Evolutionary conservation across 371 early-diverging fungal species (phyloP).

Genomic region (Mortierella sp.): DNA sequence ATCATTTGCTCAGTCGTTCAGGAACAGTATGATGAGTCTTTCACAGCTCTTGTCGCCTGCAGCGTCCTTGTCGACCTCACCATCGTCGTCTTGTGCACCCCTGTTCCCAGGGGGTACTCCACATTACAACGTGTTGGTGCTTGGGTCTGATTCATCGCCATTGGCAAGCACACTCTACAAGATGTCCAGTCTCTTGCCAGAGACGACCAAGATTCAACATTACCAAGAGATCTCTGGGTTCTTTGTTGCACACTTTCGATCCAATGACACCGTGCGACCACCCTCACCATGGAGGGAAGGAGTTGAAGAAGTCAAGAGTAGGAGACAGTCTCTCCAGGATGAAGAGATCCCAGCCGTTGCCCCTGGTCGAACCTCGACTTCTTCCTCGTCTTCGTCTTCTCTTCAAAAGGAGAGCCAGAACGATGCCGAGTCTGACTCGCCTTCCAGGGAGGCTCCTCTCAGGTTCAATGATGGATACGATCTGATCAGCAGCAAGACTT

Average conservation of each 20-base stretch:
- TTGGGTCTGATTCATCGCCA: constrained; percentile 51
- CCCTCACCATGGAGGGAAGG: not conserved
- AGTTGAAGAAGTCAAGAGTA: constrained; percentile 20
- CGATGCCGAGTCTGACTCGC: not conserved
- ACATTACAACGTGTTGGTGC: constrained; percentile 49
- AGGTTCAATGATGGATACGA: too few relatives aligned
- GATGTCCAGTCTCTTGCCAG: constrained; percentile 44
- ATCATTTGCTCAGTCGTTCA: constrained; percentile 47
- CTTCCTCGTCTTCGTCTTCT: not conserved
- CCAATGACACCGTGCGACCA: constrained; percentile 17
- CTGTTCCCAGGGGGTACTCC: constrained; percentile 15
- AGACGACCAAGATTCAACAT: constrained; percentile 36
- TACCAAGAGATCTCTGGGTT: constrained; percentile 55
- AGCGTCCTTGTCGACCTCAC: constrained; percentile 11
- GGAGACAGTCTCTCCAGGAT: constrained; percentile 9
- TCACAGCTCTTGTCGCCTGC: constrained; percentile 33
- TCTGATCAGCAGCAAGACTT: constrained; percentile 1
- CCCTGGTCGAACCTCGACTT: too few relatives aligned
- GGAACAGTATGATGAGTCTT: constrained; percentile 34
- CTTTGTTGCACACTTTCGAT: constrained; percentile 50
- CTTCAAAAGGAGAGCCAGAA: not conserved
- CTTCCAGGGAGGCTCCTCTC: too few relatives aligned
- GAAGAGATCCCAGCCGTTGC: not conserved
- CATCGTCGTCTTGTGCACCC: not conserved
- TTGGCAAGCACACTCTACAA: constrained; percentile 51